Evolutionary conservation across 2,329 filamentous ascomycete genomes (phyloP).

Genomic region (Sporothrix inflata): DNA sequence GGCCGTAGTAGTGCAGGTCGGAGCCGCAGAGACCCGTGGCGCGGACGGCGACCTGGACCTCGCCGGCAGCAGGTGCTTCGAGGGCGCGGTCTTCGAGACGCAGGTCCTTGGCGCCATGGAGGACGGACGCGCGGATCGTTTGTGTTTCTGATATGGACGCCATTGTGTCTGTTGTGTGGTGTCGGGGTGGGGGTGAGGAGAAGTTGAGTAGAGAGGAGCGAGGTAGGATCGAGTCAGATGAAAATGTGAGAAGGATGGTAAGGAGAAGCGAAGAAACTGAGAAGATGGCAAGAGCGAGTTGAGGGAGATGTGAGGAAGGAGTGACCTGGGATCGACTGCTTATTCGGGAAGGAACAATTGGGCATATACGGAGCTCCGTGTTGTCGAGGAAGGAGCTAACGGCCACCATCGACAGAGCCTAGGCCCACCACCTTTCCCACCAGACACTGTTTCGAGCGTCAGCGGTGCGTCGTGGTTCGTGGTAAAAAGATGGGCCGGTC

Average conservation of each 20-base stretch:
- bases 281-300: background rate
- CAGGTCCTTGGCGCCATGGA: conserved; percentile 54
- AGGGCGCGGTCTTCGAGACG: conserved; percentile 57
- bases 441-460: background rate
- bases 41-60: conserved; percentile 63
- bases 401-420: background rate
- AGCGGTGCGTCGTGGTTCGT: conserved; percentile 25
- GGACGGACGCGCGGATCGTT: conserved; percentile 48
- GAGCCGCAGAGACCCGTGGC: conserved; percentile 67
- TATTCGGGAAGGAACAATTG: background rate
- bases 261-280: background rate
- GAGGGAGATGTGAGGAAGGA: background rate
- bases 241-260: background rate
- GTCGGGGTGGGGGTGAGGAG: background rate
- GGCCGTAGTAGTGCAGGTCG: conserved; percentile 54
- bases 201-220: background rate
- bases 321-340: background rate
- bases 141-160: conserved; percentile 26
- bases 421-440: background rate
- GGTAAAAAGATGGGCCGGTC: conserved; percentile 28
- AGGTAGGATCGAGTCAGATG: background rate
- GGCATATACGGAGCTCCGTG: background rate
- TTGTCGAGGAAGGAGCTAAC: conserved; percentile 7
- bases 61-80: conserved; percentile 53
- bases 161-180: background rate